A percentile compares a stretch with the other conserved stretches of the same genome.
Conservation (phyloP, 2,329 filamentous ascomycete species). For the Calonectria fujianensis region DNA sequence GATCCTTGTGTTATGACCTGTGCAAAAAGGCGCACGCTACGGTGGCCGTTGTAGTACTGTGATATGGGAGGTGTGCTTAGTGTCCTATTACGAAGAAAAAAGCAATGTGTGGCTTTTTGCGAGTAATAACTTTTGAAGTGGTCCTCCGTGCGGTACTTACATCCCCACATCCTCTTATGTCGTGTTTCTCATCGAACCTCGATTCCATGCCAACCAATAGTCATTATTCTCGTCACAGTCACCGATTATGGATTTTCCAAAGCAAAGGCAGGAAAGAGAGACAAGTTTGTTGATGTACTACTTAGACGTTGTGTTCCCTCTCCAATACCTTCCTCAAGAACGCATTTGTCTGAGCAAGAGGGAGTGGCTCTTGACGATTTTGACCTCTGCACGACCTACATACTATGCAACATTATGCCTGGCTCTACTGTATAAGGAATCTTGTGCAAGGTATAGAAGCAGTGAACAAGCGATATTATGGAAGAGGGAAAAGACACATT, state of each 20-base stretch:
- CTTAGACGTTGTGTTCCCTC: slow-evolving; percentile 9
- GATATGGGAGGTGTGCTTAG: too few species aligned
- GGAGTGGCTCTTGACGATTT: slow-evolving; percentile 7
- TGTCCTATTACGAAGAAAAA: too few species aligned
- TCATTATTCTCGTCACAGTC: slow-evolving; percentile 2
- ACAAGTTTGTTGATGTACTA: slow-evolving; percentile 15
- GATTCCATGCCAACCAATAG: slow-evolving; percentile 2
- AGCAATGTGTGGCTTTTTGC: too few species aligned
- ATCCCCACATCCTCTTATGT: slow-evolving; percentile 7
- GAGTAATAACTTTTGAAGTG: too few species aligned
- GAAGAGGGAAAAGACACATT: slow-evolving; percentile 12
- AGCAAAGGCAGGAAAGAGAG: slow-evolving; percentile 11
- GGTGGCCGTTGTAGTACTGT: too few species aligned
- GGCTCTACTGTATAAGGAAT: slow-evolving; percentile 14
- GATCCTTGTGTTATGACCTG: too few species aligned
- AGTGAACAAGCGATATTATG: slow-evolving; percentile 7
- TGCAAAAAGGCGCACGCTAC: too few species aligned
- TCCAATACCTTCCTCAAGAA: slow-evolving; percentile 11
- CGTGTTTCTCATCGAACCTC: background rate
- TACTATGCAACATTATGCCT: slow-evolving; percentile 10
- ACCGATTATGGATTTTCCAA: slow-evolving; percentile 16
- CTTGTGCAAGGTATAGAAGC: background rate
- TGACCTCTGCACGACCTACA: slow-evolving; percentile 13
- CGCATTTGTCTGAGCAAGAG: slow-evolving; percentile 6
- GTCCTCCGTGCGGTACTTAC: background rate